phyloP scores from a whole-genome alignment of 139 green algal species.

The Trebouxia sp. region DNA sequence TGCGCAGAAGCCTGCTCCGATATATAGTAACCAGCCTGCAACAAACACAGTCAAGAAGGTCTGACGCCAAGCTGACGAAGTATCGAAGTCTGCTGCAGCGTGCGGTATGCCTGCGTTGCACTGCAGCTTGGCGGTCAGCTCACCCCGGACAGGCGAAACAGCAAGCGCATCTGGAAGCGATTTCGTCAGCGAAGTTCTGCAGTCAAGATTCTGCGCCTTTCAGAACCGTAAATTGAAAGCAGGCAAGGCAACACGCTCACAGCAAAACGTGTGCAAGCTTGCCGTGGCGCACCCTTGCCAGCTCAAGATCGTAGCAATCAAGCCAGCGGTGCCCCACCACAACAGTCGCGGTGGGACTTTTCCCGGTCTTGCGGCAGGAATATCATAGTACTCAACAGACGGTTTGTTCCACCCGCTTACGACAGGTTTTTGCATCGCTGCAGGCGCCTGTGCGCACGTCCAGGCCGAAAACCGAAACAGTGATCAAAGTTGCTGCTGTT shows the following conservation, averaged over 20 bases:
- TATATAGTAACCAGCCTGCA: neutral
- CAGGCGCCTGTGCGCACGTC: too few relatives aligned
- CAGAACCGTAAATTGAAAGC: too few relatives aligned
- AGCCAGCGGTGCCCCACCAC: neutral
- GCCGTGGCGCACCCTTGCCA: neutral
- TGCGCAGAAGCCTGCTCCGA: neutral
- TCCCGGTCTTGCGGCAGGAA: neutral
- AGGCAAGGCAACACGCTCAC: too few relatives aligned
- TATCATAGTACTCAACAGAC: neutral
- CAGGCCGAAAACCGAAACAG: too few relatives aligned
- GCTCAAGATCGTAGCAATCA: neutral
- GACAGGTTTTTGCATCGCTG: neutral
- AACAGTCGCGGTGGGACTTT: neutral
- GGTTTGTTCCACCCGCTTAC: neutral
- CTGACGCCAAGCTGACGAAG: neutral
- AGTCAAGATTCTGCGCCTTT: too few relatives aligned
- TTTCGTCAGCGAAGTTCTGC: neutral
- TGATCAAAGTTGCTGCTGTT: too few relatives aligned
- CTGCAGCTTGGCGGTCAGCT: too few relatives aligned
- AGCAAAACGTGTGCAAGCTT: neutral
- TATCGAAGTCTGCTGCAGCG: neutral
- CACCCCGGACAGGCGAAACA: neutral
- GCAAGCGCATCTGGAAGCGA: neutral
- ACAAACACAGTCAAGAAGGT: too few relatives aligned
- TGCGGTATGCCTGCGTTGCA: too few relatives aligned